Base-by-base conservation (phyloP, 2,329 filamentous ascomycete genomes). In the Onygena corvina region DNA sequence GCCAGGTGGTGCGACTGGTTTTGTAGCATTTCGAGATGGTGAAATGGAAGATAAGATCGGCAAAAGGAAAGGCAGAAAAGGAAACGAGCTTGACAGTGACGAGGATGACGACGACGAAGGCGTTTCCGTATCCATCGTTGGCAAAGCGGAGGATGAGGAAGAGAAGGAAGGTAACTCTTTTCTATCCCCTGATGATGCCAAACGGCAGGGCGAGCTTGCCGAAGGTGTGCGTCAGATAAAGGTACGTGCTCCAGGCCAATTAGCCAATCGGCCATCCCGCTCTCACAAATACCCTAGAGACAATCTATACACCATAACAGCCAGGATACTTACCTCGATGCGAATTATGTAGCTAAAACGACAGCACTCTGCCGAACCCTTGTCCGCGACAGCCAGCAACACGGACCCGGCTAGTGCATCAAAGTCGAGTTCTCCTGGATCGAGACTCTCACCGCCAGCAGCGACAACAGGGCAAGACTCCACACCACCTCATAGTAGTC, bases 1-100 rank as follows among this genome's bases (percentile, higher is more conserved):
- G 64, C 76, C 85, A 2, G 79, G 80, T n/a, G 88, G 89, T 21
- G 90, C 87, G 0, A 86, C 93, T 44, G 89, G 89, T 30, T 96
- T 94, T 64, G 83, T 87, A 2, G 79, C 85, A 11, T 95, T 95
- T 71, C 80, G 90, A 48, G 88, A 93, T 54, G 74, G 75, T 50
- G 75, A 79, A 34, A 59, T 57, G 6, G 66, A 65, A 40, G 59
- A 73, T 49, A 80, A 80, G 59, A 74, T 73, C 51, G 82, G 81
- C 62, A 82, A 80, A 67, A 81, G 78, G 70, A 83, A 64, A 52
- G 64, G 66, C 46, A 57, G 61, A 44, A 72, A 67, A 53, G 70
- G 77, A 50, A 81, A 79, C 36, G 77, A 76, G 18, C 86, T 89
- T 64, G 86, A 92, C 58, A 89, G 83, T 53, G 83, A 86, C 29